Evolutionary conservation across 768 basidiomycete species (phyloP).

Genomic region (Chalciporus pseudorubinellus): DNA sequence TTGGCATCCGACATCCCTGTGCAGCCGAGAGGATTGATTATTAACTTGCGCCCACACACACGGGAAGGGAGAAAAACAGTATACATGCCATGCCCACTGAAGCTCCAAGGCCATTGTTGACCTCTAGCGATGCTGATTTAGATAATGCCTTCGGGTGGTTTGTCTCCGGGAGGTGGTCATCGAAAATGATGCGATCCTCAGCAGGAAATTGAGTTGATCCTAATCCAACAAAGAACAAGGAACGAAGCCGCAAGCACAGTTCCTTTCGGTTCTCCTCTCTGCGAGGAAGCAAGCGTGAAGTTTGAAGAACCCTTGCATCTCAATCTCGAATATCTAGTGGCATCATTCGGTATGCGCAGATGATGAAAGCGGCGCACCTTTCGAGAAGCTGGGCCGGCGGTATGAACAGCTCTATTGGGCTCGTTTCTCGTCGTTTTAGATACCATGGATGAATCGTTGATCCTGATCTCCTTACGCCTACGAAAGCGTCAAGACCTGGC

Average conservation of each 20-base stretch:
- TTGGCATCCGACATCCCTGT: conserved; percentile 84
- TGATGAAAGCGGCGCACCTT: conserved; percentile 44
- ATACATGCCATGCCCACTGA: conserved; percentile 73
- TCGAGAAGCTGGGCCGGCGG: conserved; percentile 50
- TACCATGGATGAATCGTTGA: background rate
- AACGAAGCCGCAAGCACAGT: conserved; percentile 54
- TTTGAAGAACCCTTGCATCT: conserved; percentile 96
- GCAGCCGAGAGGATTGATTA: background rate
- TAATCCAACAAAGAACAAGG: conserved; percentile 46
- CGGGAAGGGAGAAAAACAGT: background rate
- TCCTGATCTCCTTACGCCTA: conserved; percentile 45
- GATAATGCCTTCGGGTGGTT: conserved; percentile 66
- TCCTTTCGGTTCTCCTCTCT: conserved; percentile 84
- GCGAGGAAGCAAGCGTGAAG: conserved; percentile 93
- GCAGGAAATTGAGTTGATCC: conserved; percentile 87
- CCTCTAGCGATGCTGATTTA: conserved; percentile 94
- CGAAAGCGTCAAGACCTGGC: conserved; percentile 35
- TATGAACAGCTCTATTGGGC: conserved; percentile 61
- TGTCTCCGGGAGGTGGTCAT: conserved; percentile 65
- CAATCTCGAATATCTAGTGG: conserved; percentile 70
- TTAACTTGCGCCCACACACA: background rate
- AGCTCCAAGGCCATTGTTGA: conserved; percentile 91
- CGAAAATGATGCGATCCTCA: conserved; percentile 81
- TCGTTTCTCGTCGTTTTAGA: conserved; percentile 65
- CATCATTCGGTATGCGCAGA: conserved; percentile 22